phyloP scores from a whole-genome alignment of 2,329 filamentous ascomycete genomes.

The Aspergillus piperis region DNA sequence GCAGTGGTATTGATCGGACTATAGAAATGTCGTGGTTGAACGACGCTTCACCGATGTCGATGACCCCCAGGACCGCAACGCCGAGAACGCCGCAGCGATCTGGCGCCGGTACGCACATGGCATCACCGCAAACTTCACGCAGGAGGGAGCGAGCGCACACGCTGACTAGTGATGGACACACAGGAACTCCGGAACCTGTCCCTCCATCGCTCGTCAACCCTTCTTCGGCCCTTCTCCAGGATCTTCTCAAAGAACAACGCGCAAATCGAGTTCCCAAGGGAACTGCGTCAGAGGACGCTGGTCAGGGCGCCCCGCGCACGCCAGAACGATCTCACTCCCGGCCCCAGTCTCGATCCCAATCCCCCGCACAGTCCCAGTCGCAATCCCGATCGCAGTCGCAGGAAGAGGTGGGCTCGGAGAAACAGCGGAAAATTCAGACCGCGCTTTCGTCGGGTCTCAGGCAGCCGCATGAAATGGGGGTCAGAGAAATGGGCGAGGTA shows the following conservation, averaged over 20 bases:
- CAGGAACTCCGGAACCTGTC: conserved; percentile 34
- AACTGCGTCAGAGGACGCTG: conserved; percentile 25
- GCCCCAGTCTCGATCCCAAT: conserved; percentile 13
- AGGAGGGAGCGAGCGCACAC: neutral
- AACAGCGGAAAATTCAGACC: conserved; percentile 34
- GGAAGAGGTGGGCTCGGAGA: conserved; percentile 39
- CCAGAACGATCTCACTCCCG: conserved; percentile 26
- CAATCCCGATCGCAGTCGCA: conserved; percentile 27
- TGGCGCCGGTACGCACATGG: conserved; percentile 25
- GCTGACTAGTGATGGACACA: conserved; percentile 11
- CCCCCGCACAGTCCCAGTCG: conserved; percentile 15
- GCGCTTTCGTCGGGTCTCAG: conserved; percentile 33
- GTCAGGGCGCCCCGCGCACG: conserved; percentile 27
- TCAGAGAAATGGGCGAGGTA: conserved; percentile 47
- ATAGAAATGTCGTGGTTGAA: conserved; percentile 34
- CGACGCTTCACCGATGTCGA: conserved; percentile 30
- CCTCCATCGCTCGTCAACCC: conserved; percentile 41
- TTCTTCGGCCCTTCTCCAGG: conserved; percentile 42
- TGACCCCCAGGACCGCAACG: conserved; percentile 21
- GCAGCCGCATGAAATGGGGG: conserved; percentile 44
- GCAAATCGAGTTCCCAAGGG: conserved; percentile 38
- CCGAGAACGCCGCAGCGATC: conserved; percentile 27
- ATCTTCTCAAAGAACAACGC: conserved; percentile 45
- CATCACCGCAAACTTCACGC: no score
- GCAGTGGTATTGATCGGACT: conserved; percentile 12